phyloP scores from a whole-genome alignment of 1,284 basidiomycete genomes.

The Cryptococcus wingfieldii region DNA sequence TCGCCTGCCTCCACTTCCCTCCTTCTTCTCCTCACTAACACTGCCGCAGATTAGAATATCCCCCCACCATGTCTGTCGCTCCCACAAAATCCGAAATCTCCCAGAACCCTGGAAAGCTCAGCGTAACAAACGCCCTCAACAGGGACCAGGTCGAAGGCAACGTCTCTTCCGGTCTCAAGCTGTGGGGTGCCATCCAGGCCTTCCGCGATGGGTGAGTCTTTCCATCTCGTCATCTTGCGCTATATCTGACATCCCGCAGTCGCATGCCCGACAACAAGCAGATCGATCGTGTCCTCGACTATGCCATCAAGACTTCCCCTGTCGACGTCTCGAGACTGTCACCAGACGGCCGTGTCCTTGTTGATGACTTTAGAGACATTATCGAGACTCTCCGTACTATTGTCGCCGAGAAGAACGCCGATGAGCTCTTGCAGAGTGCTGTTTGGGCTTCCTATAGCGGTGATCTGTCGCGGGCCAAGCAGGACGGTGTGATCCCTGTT shows the following conservation, averaged over 20 bases:
- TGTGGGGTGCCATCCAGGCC: constrained; percentile 74
- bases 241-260: constrained; percentile 13
- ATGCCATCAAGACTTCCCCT: constrained; percentile 65
- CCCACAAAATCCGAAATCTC: constrained; percentile 24
- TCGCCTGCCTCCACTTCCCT: not conserved
- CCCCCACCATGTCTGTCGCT: constrained; percentile 18
- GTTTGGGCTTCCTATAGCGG: constrained; percentile 66
- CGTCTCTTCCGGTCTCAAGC: constrained; percentile 50
- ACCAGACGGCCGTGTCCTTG: constrained; percentile 67
- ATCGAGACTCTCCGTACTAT: constrained; percentile 56
- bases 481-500: constrained; percentile 53
- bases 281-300: constrained; percentile 67
- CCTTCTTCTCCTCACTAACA: too few species aligned
- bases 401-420: constrained; percentile 75
- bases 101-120: constrained; percentile 41
- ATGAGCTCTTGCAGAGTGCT: constrained; percentile 85
- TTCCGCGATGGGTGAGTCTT: constrained; percentile 60
- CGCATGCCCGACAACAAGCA: constrained; percentile 75
- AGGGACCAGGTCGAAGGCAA: constrained; percentile 46
- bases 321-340: constrained; percentile 66
- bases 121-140: constrained; percentile 42
- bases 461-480: constrained; percentile 52
- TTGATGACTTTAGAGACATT: constrained; percentile 57
- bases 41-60: not conserved
- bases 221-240: not conserved